Base-by-base conservation (phyloP, 257 asterid genomes). In the Plantago elongata region DNA sequence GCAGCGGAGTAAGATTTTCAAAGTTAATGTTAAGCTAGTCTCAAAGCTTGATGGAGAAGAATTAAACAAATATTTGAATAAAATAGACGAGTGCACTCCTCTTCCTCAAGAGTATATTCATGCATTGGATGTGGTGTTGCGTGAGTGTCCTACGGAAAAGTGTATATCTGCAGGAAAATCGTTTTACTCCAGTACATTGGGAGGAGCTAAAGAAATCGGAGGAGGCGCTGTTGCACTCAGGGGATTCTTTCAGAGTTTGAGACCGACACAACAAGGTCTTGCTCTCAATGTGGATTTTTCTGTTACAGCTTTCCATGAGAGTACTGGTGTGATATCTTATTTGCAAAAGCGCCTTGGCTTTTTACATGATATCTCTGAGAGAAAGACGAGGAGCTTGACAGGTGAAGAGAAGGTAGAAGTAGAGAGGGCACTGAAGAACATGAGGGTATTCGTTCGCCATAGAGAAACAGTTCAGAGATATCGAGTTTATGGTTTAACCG, bases 41-140 rank as follows among this genome's bases (percentile, higher is more conserved):
- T 84, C 97, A 1, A 87, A 89, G 68, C 50, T 93, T 57, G 94
- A 89, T 68, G 99, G 94, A 13, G 74, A 81, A 51, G 82, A 65
- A 29, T 54, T 83, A 3, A 74, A 75, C 27, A 72, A 51, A 54
- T 88, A 75, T 65, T 78, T 85, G 81, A 78, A 63, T 51, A 71
- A 72, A 66, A 85, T 67, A 6, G 85, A 78, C 45, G 88, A 78
- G 57, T 63, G 61, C 30, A 57, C 59, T 34, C 83, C 89, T 11
- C 85, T 92, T 65, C 99, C 99, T 72, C 99, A 89, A 49, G 99
- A 93, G 74, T 93, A 89, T 67, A 81, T 93, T 51, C 99, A 89
- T 68, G 99, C 99, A 48, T 69, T 93, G 63, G 99, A 93, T 68
- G 96, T 93, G 0, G 97, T 85, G 3, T 61, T 89, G 60, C 69